Base-by-base conservation (phyloP, 2,329 filamentous ascomycete species). In the Ophioceras dolichostomum region DNA sequence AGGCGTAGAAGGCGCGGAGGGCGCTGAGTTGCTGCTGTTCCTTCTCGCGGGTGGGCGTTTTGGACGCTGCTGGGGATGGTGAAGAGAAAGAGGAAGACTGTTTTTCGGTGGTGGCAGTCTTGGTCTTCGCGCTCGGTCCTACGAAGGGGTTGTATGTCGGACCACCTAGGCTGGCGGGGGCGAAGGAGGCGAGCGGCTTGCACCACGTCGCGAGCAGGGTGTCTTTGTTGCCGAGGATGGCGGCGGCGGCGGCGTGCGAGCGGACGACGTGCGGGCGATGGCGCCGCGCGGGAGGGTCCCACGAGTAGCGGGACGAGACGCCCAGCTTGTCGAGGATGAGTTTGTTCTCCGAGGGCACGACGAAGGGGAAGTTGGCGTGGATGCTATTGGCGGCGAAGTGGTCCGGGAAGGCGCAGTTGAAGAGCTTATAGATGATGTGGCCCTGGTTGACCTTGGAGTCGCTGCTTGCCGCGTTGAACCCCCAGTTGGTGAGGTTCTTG, bases 401-500 rank as follows among this genome's bases (percentile, higher is more conserved):
- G 13, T 56, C 56, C 0, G 65, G 65, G 8, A 96, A 46, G 9
- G 56, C 63, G 6, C 64, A 55, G 39, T 64, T 59, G 41, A 68
- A 59, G 12, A 68, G 55, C 45, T 62, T 64, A 48, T 68, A 61
- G 24, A 64, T 40, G 48, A 67, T 59, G 3, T 61, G 64, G 0
- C 65, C 62, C 4, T 58, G 57, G 7, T 60, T 48, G 1, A 58
- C 58, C 40, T 61, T 57, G 34, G 45, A 43, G 43, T 62, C 57
- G 12, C 48, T 48, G 24, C 53, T 48, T 2, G 60, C 57, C 41
- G 63, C 60, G 21, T 61, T 63, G 42, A 54, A 61, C 36, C 78
- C 78, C 76, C 76, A 83, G 51, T 79, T 80, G 3, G 79, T 82
- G 34, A 83, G 55, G 44, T 71, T 76, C 26, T 66, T 65, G 0